A percentile compares a stretch with the other conserved stretches of the same genome.
phyloP scores from a whole-genome alignment of 148 eudicot genomes.

The Chenopodium album region DNA sequence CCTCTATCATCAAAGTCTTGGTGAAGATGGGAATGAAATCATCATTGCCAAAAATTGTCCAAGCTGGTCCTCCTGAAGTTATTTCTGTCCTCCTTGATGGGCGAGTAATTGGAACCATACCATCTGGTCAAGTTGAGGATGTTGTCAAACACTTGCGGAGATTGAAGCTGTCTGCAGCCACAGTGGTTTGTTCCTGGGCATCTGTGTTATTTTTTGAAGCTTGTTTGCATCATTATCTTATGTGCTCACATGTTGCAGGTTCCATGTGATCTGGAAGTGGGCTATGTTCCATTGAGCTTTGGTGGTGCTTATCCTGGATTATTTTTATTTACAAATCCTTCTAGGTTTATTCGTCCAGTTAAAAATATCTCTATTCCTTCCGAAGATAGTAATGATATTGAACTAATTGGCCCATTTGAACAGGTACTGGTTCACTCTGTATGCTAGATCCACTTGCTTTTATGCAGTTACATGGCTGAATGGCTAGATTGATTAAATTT shows the following conservation, averaged over 20 bases:
- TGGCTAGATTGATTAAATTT: neutral
- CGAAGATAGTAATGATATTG: slow-evolving; percentile 58
- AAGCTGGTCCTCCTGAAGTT: slow-evolving; percentile 83
- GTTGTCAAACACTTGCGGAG: slow-evolving; percentile 70
- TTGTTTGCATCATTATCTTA: slow-evolving; percentile 11
- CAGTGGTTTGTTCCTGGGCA: slow-evolving; percentile 46
- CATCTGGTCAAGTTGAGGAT: slow-evolving; percentile 55
- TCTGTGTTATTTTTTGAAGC: slow-evolving; percentile 6
- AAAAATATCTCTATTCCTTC: slow-evolving; percentile 53
- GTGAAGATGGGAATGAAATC: slow-evolving; percentile 78
- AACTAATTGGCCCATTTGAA: slow-evolving; percentile 89
- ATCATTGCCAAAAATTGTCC: slow-evolving; percentile 69
- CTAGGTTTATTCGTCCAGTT: slow-evolving; percentile 88
- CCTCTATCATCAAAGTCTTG: slow-evolving; percentile 53
- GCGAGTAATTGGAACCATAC: slow-evolving; percentile 70
- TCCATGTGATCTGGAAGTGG: slow-evolving; percentile 90
- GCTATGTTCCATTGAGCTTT: slow-evolving; percentile 86
- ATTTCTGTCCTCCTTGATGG: slow-evolving; percentile 91
- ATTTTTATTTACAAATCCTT: slow-evolving; percentile 79
- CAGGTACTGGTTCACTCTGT: slow-evolving; percentile 47
- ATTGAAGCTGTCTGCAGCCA: slow-evolving; percentile 63
- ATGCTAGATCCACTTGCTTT: neutral
- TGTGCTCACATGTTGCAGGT: slow-evolving; percentile 40
- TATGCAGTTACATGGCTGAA: neutral
- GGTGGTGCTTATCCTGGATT: slow-evolving; percentile 92